Percentiles rank a stretch among this genome's conserved stretches.
These are phyloP conservation scores for Laburnicola sp. DNA, from an alignment of 2,329 filamentous ascomycete species.

Conservation along the genomic window DNA sequence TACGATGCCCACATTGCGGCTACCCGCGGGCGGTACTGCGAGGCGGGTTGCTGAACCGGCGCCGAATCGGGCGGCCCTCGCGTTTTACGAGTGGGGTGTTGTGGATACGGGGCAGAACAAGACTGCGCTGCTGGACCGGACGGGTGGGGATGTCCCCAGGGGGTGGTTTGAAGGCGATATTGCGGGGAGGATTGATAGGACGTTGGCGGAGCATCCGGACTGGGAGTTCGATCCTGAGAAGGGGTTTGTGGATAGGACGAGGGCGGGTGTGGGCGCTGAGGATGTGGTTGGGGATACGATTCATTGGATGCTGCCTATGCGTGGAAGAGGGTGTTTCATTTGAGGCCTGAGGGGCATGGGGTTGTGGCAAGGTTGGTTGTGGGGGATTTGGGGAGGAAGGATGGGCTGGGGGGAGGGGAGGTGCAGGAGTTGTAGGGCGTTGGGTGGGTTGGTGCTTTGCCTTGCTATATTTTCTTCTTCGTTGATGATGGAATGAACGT, in stretches of 20 bases:
- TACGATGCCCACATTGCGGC: constrained; percentile 24
- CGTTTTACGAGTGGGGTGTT: constrained; percentile 40
- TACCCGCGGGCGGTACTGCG: constrained; percentile 31
- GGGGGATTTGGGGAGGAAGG: constrained; percentile 19
- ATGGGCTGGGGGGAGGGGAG: neutral
- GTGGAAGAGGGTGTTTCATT: constrained; percentile 38
- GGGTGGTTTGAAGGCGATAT: constrained; percentile 33
- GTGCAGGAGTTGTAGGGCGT: constrained; percentile 15
- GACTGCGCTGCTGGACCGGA: constrained; percentile 19
- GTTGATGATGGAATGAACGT: no score
- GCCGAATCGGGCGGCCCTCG: constrained; percentile 28
- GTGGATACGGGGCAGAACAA: constrained; percentile 30
- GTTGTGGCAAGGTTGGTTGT: constrained; percentile 28
- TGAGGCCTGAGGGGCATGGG: constrained; percentile 28
- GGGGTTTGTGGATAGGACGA: constrained; percentile 28
- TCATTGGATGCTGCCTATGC: constrained; percentile 36
- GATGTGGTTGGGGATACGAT: constrained; percentile 27
- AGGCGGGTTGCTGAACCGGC: constrained; percentile 31
- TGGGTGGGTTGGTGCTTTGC: no score
- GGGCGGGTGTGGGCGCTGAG: constrained; percentile 9
- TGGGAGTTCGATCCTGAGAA: constrained; percentile 30
- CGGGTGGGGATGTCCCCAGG: constrained; percentile 27
- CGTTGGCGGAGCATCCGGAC: constrained; percentile 29
- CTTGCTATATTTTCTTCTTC: no score
- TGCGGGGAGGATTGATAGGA: constrained; percentile 28